Conservation (phyloP, 2,329 filamentous ascomycete genomes). For the Arthroderma sp. region DNA sequence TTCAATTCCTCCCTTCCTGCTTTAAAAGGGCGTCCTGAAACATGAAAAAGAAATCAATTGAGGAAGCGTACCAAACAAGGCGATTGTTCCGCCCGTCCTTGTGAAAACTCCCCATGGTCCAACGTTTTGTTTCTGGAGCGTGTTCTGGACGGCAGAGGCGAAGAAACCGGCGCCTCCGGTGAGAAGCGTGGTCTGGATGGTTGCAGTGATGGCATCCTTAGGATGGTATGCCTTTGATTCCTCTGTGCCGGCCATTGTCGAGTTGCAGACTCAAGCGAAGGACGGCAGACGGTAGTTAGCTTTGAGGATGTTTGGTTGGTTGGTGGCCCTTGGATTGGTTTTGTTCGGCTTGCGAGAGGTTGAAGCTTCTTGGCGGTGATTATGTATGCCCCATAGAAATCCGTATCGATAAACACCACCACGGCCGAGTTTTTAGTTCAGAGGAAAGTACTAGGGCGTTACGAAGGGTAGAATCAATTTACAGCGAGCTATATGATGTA, state of each 20-base stretch:
- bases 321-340: no score
- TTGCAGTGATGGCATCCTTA: conserved; percentile 58
- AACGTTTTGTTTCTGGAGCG: conserved; percentile 68
- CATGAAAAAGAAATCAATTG: background rate
- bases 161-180: conserved; percentile 57
- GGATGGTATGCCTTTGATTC: conserved; percentile 50
- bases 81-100: conserved; percentile 62
- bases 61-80: conserved; percentile 44
- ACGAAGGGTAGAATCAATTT: no score
- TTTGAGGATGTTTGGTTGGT: no score
- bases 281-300: no score
- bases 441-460: no score
- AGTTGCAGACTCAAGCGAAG: background rate
- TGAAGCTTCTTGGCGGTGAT: no score
- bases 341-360: no score
- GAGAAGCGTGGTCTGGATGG: conserved; percentile 51
- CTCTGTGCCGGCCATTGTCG: conserved; percentile 34
- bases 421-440: no score
- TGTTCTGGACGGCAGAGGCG: conserved; percentile 71
- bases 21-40: background rate
- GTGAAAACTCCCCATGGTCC: conserved; percentile 71
- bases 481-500: no score
- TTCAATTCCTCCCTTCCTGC: background rate
- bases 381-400: no score
- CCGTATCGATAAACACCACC: no score